Percentiles rank a stretch among this genome's conserved stretches.
Evolutionary conservation across 1,284 basidiomycete species (phyloP).

Genomic region (Amylostereum areolatum): DNA sequence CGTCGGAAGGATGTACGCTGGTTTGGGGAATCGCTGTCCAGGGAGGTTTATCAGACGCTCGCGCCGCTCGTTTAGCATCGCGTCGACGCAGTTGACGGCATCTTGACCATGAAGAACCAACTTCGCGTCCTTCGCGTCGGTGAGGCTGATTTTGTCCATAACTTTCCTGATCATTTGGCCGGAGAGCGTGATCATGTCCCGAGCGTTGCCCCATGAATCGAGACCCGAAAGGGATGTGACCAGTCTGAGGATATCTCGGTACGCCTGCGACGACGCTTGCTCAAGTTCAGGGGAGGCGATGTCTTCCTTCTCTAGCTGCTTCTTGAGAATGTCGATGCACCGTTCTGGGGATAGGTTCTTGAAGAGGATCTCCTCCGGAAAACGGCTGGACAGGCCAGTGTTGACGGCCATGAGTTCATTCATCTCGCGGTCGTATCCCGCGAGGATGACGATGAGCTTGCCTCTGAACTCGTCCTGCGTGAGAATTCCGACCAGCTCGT

Average conservation of each 20-base stretch:
- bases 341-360: constrained; percentile 40
- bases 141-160: not conserved
- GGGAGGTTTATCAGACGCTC: not conserved
- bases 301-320: constrained; percentile 36
- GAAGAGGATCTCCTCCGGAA: constrained; percentile 55
- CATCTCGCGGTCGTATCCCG: constrained; percentile 64
- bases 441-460: constrained; percentile 60
- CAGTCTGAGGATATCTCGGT: constrained; percentile 28
- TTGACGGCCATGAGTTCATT: constrained; percentile 52
- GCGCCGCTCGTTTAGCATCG: not conserved
- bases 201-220: constrained; percentile 57
- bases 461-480: constrained; percentile 49
- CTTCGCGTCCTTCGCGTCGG: constrained; percentile 5
- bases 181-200: constrained; percentile 17
- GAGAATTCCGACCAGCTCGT: constrained; percentile 57
- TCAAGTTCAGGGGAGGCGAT: constrained; percentile 33
- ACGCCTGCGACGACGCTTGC: constrained; percentile 24
- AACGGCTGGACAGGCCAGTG: constrained; percentile 58
- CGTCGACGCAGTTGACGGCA: not conserved
- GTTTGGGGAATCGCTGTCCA: constrained; percentile 13
- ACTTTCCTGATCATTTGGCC: not conserved
- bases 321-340: constrained; percentile 45
- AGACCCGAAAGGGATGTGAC: constrained; percentile 37
- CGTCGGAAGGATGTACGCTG: constrained; percentile 2
- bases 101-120: constrained; percentile 1